phyloP scores from a whole-genome alignment of 1,284 basidiomycete species.

The Leccinum solheimii region DNA sequence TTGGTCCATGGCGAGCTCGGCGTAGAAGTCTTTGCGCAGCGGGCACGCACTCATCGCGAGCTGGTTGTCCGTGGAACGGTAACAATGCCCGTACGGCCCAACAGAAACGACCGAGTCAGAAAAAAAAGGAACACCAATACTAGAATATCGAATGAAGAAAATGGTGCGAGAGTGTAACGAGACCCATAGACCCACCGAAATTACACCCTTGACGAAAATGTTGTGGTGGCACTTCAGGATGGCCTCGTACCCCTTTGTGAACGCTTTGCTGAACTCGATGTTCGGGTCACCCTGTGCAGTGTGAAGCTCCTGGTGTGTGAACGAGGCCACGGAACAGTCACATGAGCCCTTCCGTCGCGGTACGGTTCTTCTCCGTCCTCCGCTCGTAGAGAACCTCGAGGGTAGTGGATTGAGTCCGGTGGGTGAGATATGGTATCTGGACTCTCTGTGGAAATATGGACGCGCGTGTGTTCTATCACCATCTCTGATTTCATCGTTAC shows the following conservation, averaged over 20 bases:
- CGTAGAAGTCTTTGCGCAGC: no score
- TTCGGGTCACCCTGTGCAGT: slow-evolving; percentile 61
- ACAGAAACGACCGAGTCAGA: no score
- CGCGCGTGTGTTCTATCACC: slow-evolving; percentile 10
- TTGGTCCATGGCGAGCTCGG: no score
- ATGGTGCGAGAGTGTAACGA: no score
- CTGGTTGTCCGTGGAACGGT: no score
- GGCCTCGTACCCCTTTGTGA: slow-evolving; percentile 82
- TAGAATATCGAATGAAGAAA: no score
- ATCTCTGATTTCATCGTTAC: neutral
- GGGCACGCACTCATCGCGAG: no score
- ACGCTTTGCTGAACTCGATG: slow-evolving; percentile 76
- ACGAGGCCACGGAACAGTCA: slow-evolving; percentile 90
- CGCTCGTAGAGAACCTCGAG: slow-evolving; percentile 84
- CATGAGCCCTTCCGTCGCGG: slow-evolving; percentile 80
- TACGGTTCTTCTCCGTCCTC: slow-evolving; percentile 81
- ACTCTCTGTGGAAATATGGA: no score
- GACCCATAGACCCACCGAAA: slow-evolving; percentile 60
- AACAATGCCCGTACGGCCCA: neutral
- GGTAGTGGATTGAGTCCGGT: slow-evolving; percentile 68
- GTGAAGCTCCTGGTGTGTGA: slow-evolving; percentile 86
- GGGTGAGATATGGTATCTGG: slow-evolving; percentile 40
- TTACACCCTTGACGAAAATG: slow-evolving; percentile 84
- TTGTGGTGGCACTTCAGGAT: slow-evolving; percentile 88
- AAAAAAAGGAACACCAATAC: no score